Evolutionary conservation across 1,284 basidiomycete species (phyloP), one percentile per base, ranked within the genome.

Genomic region (Apiotrichum gamsii): DNA sequence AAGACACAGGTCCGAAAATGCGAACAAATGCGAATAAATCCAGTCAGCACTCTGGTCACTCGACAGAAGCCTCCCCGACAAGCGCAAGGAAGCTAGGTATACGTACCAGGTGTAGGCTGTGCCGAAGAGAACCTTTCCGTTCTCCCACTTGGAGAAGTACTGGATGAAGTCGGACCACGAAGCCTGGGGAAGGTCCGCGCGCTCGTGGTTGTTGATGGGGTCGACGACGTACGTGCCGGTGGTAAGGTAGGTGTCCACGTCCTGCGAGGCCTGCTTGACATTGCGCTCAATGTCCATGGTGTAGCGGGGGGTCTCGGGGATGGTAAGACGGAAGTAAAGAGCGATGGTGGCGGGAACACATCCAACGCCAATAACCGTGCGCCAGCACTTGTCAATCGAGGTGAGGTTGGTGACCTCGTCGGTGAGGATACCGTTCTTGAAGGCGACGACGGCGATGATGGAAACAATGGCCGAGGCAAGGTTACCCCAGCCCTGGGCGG

Each of bases 261-360:
- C 84, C 44, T 77, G 72, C 13, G 80, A 62, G 10, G 85, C 85
- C 62, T 84, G 82, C 59, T 80, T 75, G 53, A 89, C 78, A 72
- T 90, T 87, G 51, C 85, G 82, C 73, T 90, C 85, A 58, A 90
- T 80, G 73, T 90, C 87, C 82, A 90, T 87, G 50, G 87, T 90
- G 78, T 86, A 93, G 58, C 87, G 85, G 30, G 87, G 62, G 14
- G 76, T 77, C 62, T 76, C 76, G 51, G 75, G 71, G 54, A 75
- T 75, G 30, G 74, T 74, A 28, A 70, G 49, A 47, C 71, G 75
- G 73, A 76, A 77, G 72, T 77, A 78, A 41, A 75, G 67, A n/a
- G 74, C 73, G 33, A 72, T 59, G 50, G 55, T 56, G 18, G 65
- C 74, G 38, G 74, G 74, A 23, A 76, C 69, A 55, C 64, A 68